Evolutionary conservation across 2,329 filamentous ascomycete genomes (phyloP).

Genomic region (Pseudogymnoascus sp.): DNA sequence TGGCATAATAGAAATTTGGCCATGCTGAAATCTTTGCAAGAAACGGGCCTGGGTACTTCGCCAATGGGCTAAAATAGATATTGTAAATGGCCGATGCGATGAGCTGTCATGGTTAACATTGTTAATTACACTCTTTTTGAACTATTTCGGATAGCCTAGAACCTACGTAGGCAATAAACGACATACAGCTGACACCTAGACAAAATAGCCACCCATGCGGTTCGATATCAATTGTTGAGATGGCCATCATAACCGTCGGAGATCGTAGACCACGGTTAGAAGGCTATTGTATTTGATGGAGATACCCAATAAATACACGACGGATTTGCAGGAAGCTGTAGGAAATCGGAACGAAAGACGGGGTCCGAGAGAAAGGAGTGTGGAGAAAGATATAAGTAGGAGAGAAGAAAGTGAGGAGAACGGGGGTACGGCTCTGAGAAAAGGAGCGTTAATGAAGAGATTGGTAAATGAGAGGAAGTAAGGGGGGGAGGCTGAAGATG

Average conservation of each 20-base stretch:
- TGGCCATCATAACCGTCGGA: neutral
- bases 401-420: neutral
- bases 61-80: neutral
- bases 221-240: neutral
- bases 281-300: neutral
- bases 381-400: neutral
- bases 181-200: neutral
- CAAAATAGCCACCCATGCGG: neutral
- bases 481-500: neutral
- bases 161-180: neutral
- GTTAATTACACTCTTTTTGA: neutral
- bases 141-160: neutral
- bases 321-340: neutral
- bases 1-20: slow-evolving; percentile 6
- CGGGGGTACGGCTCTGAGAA: neutral
- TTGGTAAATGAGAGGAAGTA: neutral
- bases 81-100: slow-evolving; percentile 3
- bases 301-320: no score
- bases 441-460: neutral
- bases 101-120: neutral
- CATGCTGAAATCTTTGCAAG: neutral
- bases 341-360: neutral
- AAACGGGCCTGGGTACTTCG: neutral
- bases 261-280: neutral
- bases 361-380: neutral